Evolutionary conservation across 768 basidiomycete genomes (phyloP), one percentile per base, ranked within the genome.

Genomic region (Brasilioporus rufonigricans): DNA sequence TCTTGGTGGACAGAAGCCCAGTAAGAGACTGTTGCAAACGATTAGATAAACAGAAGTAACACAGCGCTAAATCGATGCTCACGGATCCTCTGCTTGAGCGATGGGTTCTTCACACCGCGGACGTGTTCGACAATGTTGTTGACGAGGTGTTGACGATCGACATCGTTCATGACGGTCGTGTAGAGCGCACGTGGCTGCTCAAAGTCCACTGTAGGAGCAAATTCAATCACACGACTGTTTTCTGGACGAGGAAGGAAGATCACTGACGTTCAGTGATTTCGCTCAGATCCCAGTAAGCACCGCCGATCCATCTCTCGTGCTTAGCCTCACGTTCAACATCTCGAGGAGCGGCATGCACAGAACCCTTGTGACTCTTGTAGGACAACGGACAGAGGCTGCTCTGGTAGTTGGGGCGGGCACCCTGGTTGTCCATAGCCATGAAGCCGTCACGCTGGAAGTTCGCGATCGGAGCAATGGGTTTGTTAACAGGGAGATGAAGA

Each of bases 361-460:
- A 77, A 43, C 74, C 80, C 64, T 77, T 75, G 52, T 73, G 72
- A 29, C 65, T 73, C 55, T 74, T 69, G 77, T 87, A 93, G n/a
- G 73, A 69, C 54, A 97, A 80, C 9, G 91, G 87, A 44, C 78
- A 72, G 67, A 93, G 81, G 46, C 80, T 80, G 73, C 87, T 89
- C 75, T 87, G 83, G 78, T 96, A 97, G 79, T 91, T 93, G 57
- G 95, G 92, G 23, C 91, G 81, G 55, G 76, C 69, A 58, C 92
- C 94, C 73, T 96, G 93, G 66, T 85, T 91, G 66, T 85, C 72
- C 73, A 84, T 83, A 1, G 83, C 75, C 72, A 75, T 78, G 9
- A 73, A 52, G 21, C 94, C 95, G 63, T 90, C 93, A 41, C 94
- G 89, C 74, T 96, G 93, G 89, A 95, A 96, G 82, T 96, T 94